phyloP scores from a whole-genome alignment of 2,329 filamentous ascomycete species.

The Chrysoporthe deuterocubensis region DNA sequence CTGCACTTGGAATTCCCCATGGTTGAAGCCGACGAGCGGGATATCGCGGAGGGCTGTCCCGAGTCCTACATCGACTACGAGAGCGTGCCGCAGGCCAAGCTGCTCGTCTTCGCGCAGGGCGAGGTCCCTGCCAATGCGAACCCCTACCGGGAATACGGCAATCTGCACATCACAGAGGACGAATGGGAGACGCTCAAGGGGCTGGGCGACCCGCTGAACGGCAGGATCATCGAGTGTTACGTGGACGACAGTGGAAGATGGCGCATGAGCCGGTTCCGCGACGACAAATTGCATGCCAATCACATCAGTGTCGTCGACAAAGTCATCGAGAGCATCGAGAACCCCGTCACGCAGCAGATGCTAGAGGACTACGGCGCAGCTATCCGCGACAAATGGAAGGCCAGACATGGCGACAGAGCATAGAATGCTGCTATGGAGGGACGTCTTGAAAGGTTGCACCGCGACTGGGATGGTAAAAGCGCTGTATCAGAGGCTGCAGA shows the following conservation, averaged over 20 bases:
- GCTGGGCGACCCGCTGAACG: constrained; percentile 76
- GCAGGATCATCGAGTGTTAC: constrained; percentile 88
- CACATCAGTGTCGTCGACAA: constrained; percentile 83
- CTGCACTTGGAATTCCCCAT: constrained; percentile 76
- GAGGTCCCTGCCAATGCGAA: constrained; percentile 45
- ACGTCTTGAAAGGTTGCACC: background rate
- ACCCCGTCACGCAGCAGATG: constrained; percentile 83
- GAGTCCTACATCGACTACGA: constrained; percentile 78
- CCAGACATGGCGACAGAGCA: constrained; percentile 45
- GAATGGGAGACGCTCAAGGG: constrained; percentile 87
- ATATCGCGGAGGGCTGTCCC: constrained; percentile 68
- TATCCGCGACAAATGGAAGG: constrained; percentile 85
- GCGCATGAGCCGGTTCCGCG: constrained; percentile 87
- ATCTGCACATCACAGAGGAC: constrained; percentile 69
- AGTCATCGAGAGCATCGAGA: constrained; percentile 87
- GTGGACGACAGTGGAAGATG: constrained; percentile 76
- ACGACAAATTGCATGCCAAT: constrained; percentile 92
- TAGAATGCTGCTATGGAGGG: constrained; percentile 1
- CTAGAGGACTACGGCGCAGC: constrained; percentile 68
- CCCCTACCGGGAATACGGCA: constrained; percentile 67
- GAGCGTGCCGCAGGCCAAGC: constrained; percentile 71
- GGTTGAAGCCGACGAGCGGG: constrained; percentile 68
- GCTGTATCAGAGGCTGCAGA: background rate
- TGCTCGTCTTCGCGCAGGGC: constrained; percentile 72
- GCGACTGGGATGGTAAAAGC: background rate